Evolutionary conservation across 139 green algal species (phyloP), one percentile per base, ranked within the genome.

Genomic region (Chlamydomonas asymmetrica): DNA sequence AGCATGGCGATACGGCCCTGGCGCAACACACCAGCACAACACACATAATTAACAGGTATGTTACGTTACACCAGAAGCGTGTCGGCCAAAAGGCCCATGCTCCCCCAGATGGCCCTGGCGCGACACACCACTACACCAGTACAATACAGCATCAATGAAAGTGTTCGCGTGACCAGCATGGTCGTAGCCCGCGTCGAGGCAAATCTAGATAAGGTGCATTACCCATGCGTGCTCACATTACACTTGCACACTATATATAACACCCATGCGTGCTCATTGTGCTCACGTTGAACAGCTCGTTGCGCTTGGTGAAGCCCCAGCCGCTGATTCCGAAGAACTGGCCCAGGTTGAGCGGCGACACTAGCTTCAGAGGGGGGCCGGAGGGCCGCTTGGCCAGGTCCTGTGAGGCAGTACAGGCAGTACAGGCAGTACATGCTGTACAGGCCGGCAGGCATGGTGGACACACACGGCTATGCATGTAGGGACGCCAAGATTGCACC

Each of bases 241-340:
- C 18, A 25, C 18, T 16, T 52, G 0, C 13, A 52, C 45, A 10
- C 45, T 25, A 29, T 2, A 40, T 13, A 29, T 1, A 29, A 3
- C 56, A 13, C n/a, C 22, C 56, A 13, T 31, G 23, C 56, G 1
- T n/a, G n/a, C n/a, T n/a, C n/a, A n/a, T n/a, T n/a, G n/a, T n/a
- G n/a, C n/a, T n/a, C n/a, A n/a, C n/a, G n/a, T n/a, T n/a, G n/a
- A n/a, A n/a, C 34, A 80, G 49, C 75, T 81, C 75, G 66, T 81
- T 81, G n/a, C 75, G 66, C 66, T 81, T 81, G 48, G 75, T 81
- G 56, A 81, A 81, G 66, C 75, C 75, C 75, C 75, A 81, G 35
- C 75, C 56, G 23, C 41, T 71, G 13, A 82, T 56, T 38, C 76
- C 76, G 49, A 82, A 61, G 43, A 73, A 52, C 38, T 60, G 40